Evolutionary conservation across 768 basidiomycete genomes (phyloP).

Genomic region (Saitozyma sp.): DNA sequence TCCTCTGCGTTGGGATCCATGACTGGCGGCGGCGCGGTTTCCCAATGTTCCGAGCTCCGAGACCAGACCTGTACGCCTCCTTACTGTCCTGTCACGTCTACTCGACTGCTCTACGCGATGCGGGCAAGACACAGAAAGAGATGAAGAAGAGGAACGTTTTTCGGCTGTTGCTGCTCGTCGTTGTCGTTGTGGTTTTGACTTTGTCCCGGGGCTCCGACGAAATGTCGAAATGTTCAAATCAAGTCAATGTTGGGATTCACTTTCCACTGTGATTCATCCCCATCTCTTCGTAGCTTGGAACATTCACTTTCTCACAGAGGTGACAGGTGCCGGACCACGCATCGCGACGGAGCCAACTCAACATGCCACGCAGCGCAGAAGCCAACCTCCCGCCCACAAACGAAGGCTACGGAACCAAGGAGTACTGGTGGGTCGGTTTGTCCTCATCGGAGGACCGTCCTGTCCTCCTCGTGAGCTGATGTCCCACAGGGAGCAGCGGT

Average conservation of each 20-base stretch:
- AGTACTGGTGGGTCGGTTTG: slow-evolving; percentile 43
- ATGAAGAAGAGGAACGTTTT: slow-evolving; percentile 1
- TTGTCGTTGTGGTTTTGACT: no score
- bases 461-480: not conserved
- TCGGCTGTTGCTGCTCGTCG: not conserved
- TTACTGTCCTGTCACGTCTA: slow-evolving; percentile 7
- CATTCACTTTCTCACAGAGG: no score
- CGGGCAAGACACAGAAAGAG: no score
- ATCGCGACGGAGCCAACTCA: not conserved
- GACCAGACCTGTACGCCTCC: not conserved
- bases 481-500: slow-evolving; percentile 46
- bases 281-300: no score
- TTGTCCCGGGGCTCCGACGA: no score
- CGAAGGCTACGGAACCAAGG: slow-evolving; percentile 50
- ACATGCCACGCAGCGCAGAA: not conserved
- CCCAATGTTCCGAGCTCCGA: no score
- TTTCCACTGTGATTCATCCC: no score
- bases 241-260: no score
- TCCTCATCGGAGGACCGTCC: slow-evolving; percentile 1
- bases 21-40: not conserved
- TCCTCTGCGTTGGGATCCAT: slow-evolving; percentile 41
- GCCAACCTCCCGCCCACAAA: slow-evolving; percentile 45
- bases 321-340: not conserved
- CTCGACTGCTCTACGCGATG: not conserved
- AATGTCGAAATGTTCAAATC: no score